A percentile compares a stretch with the other conserved stretches of the same genome.
Conservation (phyloP, 225 moss, liverwort and hornwort genomes). For the Neckera pumila region DNA sequence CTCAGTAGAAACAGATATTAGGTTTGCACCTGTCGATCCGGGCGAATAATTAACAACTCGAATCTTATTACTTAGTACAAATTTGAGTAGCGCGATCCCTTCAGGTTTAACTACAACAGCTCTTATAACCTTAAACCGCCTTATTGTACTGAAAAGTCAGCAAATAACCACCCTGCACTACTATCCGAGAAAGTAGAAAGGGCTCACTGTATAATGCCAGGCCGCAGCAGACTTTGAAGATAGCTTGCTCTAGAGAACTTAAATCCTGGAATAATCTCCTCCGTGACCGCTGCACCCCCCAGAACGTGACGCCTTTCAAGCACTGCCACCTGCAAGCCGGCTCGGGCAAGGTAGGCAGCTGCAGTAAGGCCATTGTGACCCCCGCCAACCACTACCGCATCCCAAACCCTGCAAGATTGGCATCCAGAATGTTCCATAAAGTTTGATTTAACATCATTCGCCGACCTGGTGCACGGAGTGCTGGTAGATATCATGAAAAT, state of each 20-base stretch:
- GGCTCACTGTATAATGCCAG: constrained; percentile 62
- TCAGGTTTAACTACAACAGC: neutral
- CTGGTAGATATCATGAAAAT: neutral
- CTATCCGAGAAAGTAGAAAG: neutral
- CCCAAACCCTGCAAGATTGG: constrained; percentile 59
- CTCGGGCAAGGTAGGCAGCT: constrained; percentile 80
- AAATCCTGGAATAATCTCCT: constrained; percentile 81
- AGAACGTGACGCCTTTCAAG: constrained; percentile 71
- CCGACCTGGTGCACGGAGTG: neutral
- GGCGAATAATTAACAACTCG: neutral
- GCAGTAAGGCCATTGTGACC: constrained; percentile 90
- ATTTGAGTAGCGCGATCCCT: neutral
- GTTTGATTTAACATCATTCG: neutral
- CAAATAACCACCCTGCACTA: neutral
- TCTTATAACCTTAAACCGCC: neutral
- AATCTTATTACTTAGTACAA: neutral
- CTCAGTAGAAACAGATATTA: neutral
- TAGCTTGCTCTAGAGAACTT: constrained; percentile 95
- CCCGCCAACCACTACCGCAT: constrained; percentile 77
- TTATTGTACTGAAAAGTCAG: neutral
- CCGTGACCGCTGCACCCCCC: constrained; percentile 88
- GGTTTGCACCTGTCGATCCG: neutral
- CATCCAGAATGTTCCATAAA: neutral
- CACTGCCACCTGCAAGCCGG: constrained; percentile 69
- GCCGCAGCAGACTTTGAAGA: constrained; percentile 85